A percentile compares a stretch with the other conserved stretches of the same genome.
These are phyloP conservation scores for Pleoardoris graminearum DNA, from an alignment of 2,329 filamentous ascomycete species.

Conservation along the genomic window DNA sequence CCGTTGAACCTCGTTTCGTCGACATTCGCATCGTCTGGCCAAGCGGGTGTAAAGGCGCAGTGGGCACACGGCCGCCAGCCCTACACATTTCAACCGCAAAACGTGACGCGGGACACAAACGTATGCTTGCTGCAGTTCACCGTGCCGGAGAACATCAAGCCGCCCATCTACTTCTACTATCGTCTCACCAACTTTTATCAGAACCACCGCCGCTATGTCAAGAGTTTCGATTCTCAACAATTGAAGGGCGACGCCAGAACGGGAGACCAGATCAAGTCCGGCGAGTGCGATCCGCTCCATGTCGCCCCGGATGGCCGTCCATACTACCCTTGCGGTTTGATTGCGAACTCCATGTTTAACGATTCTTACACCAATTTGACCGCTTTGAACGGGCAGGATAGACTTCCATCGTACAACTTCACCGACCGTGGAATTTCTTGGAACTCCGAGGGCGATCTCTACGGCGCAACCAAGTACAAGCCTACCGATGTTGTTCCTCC, in stretches of 20 bases:
- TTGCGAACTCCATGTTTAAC: slow-evolving; percentile 97
- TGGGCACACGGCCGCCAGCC: slow-evolving; percentile 44
- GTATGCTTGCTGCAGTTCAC: slow-evolving; percentile 76
- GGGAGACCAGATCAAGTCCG: slow-evolving; percentile 63
- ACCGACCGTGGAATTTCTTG: slow-evolving; percentile 79
- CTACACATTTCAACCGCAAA: slow-evolving; percentile 36
- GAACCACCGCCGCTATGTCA: slow-evolving; percentile 95
- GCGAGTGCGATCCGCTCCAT: slow-evolving; percentile 75
- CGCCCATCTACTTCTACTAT: slow-evolving; percentile 92
- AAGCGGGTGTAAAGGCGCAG: slow-evolving; percentile 35
- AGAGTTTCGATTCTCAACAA: slow-evolving; percentile 82
- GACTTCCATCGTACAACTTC: slow-evolving; percentile 67
- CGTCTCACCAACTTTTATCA: slow-evolving; percentile 98
- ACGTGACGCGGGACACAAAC: slow-evolving; percentile 40
- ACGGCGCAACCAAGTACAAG: slow-evolving; percentile 70
- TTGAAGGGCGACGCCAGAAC: slow-evolving; percentile 71
- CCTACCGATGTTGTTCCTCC: slow-evolving; percentile 72
- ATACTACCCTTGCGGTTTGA: slow-evolving; percentile 93
- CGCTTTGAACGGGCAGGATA: slow-evolving; percentile 57
- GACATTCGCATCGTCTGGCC: slow-evolving; percentile 66
- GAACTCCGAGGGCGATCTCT: slow-evolving; percentile 79
- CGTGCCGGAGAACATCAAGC: slow-evolving; percentile 75
- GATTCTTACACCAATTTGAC: slow-evolving; percentile 76
- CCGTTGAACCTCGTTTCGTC: slow-evolving; percentile 61
- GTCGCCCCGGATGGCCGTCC: slow-evolving; percentile 55